These are phyloP conservation scores for Diutina sp. DNA, from an alignment of 1,139 yeast species.

Conservation along the genomic window DNA sequence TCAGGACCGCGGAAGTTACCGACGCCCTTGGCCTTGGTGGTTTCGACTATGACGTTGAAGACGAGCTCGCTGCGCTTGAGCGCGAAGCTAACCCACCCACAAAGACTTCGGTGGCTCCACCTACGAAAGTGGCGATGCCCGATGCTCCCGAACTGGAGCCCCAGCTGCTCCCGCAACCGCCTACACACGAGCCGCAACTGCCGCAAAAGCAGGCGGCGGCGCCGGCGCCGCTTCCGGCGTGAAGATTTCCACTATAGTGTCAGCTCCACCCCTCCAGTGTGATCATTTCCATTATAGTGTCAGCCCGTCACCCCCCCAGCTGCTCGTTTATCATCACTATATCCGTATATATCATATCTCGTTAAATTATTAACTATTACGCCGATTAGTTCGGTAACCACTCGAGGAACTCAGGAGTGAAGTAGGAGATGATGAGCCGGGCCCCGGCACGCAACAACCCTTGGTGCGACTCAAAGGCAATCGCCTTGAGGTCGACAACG, in stretches of 20 bases:
- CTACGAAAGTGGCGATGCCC: background rate
- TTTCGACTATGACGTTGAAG: background rate
- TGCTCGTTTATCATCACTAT: background rate
- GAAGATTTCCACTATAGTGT: too few species aligned
- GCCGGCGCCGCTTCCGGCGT: background rate
- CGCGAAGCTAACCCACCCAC: background rate
- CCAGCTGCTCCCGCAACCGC: background rate
- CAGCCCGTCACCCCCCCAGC: background rate
- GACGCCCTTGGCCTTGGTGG: slow-evolving; percentile 24
- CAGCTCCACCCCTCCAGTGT: background rate
- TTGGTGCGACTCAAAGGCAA: slow-evolving; percentile 86
- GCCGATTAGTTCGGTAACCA: slow-evolving; percentile 43
- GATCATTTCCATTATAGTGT: too few species aligned
- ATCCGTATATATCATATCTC: background rate
- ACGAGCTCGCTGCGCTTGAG: background rate
- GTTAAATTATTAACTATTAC: background rate
- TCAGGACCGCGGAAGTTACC: slow-evolving; percentile 60
- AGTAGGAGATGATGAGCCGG: slow-evolving; percentile 76
- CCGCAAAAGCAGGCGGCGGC: background rate
- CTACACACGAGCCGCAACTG: background rate
- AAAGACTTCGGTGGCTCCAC: background rate
- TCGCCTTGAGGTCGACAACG: slow-evolving; percentile 71
- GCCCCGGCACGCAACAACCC: slow-evolving; percentile 97
- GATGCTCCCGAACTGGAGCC: background rate
- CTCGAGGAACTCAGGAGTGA: slow-evolving; percentile 91